Percentiles rank a stretch among this genome's conserved stretches.
phyloP scores from a whole-genome alignment of 1,139 yeast species.

The Zygotorulaspora mrakii region DNA sequence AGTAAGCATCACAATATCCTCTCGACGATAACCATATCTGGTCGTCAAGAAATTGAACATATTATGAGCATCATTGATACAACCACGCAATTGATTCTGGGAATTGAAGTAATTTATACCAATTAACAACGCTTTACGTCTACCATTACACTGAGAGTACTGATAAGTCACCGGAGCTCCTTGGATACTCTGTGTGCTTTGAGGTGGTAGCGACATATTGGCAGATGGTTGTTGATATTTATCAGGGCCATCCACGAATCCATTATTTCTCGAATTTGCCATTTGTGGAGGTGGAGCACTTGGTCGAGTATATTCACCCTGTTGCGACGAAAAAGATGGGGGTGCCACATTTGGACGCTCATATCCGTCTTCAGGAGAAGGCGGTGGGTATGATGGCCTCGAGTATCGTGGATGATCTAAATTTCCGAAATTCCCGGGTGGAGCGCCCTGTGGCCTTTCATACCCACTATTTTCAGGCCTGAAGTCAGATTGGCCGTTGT shows the following conservation, averaged over 20 bases:
- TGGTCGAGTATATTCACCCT: conserved; percentile 6
- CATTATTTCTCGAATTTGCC: conserved; percentile 2
- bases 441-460: conserved; percentile 25
- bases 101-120: conserved; percentile 87
- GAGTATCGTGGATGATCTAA: conserved; percentile 15
- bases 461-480: conserved; percentile 22
- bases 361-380: conserved; percentile 5
- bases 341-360: conserved; percentile 10
- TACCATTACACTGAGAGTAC: conserved; percentile 74
- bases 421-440: conserved; percentile 12
- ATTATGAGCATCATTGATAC: conserved; percentile 77
- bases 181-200: conserved; percentile 24
- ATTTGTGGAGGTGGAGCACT: conserved; percentile 6
- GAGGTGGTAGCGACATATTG: conserved; percentile 27
- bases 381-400: conserved; percentile 26
- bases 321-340: conserved; percentile 1
- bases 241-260: conserved; percentile 13
- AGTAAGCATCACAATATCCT: conserved; percentile 81
- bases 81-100: conserved; percentile 69
- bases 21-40: conserved; percentile 62
- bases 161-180: conserved; percentile 43
- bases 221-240: conserved; percentile 17
- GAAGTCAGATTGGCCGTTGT: conserved; percentile 16
- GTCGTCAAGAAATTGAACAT: conserved; percentile 55
- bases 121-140: conserved; percentile 73